Conservation (phyloP, 2,329 filamentous ascomycete species). For the Talaromyces sp. region DNA sequence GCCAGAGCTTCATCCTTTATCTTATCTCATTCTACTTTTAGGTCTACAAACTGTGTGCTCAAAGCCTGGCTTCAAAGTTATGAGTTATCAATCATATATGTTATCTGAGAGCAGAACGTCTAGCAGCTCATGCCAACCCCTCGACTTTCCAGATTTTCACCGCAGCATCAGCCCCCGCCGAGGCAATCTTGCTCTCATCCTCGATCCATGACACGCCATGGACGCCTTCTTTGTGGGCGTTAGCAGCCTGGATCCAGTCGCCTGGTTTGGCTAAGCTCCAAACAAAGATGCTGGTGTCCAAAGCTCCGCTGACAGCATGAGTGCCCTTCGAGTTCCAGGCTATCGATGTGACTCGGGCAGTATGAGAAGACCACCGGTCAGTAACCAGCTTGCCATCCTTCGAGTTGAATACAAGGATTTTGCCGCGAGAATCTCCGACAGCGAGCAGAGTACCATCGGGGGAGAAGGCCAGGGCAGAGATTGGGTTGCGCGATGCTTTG, state of each 20-base stretch:
- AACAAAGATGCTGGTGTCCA: conserved; percentile 89
- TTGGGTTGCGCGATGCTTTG: conserved; percentile 62
- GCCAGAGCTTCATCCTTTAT: background rate
- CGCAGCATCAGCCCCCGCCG: conserved; percentile 78
- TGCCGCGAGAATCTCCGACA: conserved; percentile 76
- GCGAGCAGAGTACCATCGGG: conserved; percentile 71
- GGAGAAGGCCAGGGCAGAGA: conserved; percentile 82
- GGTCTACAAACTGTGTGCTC: background rate
- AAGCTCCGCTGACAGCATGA: conserved; percentile 73
- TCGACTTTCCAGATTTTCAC: conserved; percentile 81
- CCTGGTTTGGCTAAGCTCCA: conserved; percentile 85
- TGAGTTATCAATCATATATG: background rate
- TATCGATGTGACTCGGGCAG: conserved; percentile 61
- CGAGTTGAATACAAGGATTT: conserved; percentile 76
- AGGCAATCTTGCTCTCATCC: conserved; percentile 63
- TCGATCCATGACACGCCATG: conserved; percentile 78
- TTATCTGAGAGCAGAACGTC: background rate
- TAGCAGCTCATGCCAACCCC: conserved; percentile 37
- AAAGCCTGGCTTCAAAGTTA: background rate
- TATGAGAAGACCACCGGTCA: conserved; percentile 72
- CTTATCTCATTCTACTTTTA: background rate
- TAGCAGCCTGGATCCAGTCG: conserved; percentile 73
- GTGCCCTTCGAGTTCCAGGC: conserved; percentile 75
- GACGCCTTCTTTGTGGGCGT: conserved; percentile 95
- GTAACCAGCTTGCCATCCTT: conserved; percentile 67